Conservation (phyloP, 257 asterid species). For the Cordia subcordata region DNA sequence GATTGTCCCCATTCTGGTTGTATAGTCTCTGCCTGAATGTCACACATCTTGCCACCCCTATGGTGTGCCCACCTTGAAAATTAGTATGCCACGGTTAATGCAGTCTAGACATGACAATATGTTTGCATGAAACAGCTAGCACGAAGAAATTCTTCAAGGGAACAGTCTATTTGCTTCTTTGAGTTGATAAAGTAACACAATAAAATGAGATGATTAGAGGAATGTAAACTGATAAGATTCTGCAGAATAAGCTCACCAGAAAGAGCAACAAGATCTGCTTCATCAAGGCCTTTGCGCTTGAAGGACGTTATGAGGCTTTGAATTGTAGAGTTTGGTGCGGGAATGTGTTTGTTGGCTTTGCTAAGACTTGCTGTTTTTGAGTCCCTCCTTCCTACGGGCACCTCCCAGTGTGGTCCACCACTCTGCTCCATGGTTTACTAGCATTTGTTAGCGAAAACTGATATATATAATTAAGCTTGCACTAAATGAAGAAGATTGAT, state of each 20-base stretch:
- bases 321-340: slow-evolving; percentile 77
- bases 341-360: slow-evolving; percentile 46
- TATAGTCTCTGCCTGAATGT: slow-evolving; percentile 65
- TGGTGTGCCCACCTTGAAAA: slow-evolving; percentile 71
- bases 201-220: too few relatives aligned
- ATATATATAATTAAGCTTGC: background rate
- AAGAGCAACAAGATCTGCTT: slow-evolving; percentile 71
- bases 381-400: slow-evolving; percentile 75
- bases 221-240: background rate
- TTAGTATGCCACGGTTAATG: background rate
- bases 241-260: slow-evolving; percentile 38
- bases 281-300: slow-evolving; percentile 53
- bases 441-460: slow-evolving; percentile 4
- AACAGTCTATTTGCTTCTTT: too few relatives aligned
- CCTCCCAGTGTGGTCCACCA: slow-evolving; percentile 16
- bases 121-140: too few relatives aligned
- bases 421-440: slow-evolving; percentile 2
- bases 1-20: slow-evolving; percentile 61
- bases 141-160: background rate
- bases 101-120: too few relatives aligned
- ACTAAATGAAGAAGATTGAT: too few relatives aligned
- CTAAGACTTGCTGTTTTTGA: slow-evolving; percentile 55
- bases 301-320: slow-evolving; percentile 48
- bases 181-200: too few relatives aligned
- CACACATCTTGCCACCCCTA: slow-evolving; percentile 72